A percentile compares a stretch with the other conserved stretches of the same genome.
These are phyloP conservation scores for Centaurea solstitialis DNA, from an alignment of 129 eudicot species.

Conservation along the genomic window DNA sequence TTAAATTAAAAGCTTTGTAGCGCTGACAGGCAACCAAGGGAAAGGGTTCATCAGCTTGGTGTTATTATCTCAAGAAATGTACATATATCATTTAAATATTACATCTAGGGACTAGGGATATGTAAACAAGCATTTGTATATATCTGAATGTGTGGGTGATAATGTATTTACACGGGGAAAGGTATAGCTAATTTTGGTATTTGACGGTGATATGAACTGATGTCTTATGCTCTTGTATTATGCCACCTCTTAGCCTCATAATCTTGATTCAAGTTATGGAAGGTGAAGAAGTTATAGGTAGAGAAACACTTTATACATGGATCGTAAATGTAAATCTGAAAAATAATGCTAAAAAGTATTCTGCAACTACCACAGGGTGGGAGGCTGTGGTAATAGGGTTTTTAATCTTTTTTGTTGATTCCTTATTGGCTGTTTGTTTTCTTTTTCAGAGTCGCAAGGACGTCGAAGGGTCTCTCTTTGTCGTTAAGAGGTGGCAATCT, in stretches of 20 bases:
- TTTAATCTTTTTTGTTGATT: background rate
- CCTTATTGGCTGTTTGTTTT: background rate
- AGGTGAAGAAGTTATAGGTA: background rate
- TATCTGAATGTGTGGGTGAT: background rate
- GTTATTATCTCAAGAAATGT: background rate
- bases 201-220: background rate
- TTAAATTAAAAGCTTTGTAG: background rate
- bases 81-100: background rate
- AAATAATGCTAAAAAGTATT: background rate
- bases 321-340: background rate
- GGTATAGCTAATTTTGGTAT: background rate
- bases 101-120: background rate
- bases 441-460: conserved; percentile 71
- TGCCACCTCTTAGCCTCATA: background rate
- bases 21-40: background rate
- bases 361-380: background rate
- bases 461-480: conserved; percentile 80
- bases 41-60: background rate
- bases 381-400: background rate
- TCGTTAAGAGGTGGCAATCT: conserved; percentile 58
- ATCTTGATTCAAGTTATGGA: background rate
- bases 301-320: background rate
- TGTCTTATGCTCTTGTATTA: background rate
- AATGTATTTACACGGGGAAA: background rate
- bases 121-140: background rate